These are phyloP conservation scores for Chenopodium album DNA, from an alignment of 148 eudicot species.

Conservation along the genomic window DNA sequence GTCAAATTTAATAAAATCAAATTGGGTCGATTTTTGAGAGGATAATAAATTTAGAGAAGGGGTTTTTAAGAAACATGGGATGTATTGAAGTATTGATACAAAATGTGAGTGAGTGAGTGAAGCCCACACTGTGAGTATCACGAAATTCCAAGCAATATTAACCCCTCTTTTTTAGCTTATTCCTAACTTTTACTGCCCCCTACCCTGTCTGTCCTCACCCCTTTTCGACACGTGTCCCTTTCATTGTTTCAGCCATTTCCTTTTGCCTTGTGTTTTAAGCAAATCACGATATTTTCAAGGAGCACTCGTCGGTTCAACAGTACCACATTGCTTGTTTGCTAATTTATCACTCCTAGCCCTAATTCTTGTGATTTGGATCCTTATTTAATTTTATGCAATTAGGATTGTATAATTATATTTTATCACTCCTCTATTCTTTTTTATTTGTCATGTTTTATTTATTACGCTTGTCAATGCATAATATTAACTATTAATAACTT, in stretches of 20 bases:
- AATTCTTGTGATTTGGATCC: background rate
- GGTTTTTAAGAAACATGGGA: background rate
- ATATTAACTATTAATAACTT: no score
- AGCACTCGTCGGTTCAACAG: constrained; percentile 22
- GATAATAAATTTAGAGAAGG: background rate
- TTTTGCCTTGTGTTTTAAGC: constrained; percentile 21
- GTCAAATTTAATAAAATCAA: no score
- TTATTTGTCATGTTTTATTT: no score
- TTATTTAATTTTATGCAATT: background rate
- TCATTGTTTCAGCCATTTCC: constrained; percentile 5
- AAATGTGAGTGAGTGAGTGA: constrained; percentile 9
- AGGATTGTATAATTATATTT: no score
- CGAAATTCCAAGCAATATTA: constrained; percentile 17
- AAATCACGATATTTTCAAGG: background rate
- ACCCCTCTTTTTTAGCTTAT: background rate
- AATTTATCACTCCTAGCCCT: background rate
- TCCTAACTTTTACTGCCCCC: constrained; percentile 20
- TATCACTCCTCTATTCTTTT: no score
- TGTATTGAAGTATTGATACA: background rate
- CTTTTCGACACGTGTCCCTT: constrained; percentile 18
- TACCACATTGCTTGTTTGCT: background rate
- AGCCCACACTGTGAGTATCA: constrained; percentile 21
- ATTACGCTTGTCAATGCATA: no score
- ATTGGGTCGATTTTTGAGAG: no score
- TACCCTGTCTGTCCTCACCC: background rate